These are phyloP conservation scores for Articulospora tetracladia DNA, from an alignment of 495 filamentous ascomycete species.

Conservation along the genomic window DNA sequence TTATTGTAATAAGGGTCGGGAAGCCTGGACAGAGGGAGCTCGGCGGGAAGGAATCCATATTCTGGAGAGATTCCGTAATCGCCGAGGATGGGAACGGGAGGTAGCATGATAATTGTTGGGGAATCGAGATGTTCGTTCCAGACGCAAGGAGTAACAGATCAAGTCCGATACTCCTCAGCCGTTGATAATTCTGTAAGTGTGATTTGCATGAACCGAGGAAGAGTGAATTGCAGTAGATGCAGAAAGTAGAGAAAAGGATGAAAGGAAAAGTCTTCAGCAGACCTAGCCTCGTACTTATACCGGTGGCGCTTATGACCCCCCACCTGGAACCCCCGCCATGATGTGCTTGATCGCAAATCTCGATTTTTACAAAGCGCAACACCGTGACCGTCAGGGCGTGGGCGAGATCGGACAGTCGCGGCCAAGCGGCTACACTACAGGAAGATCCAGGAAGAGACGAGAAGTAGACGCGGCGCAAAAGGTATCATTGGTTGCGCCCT, in stretches of 20 bases:
- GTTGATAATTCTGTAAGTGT: constrained; percentile 25
- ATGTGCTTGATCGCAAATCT: background rate
- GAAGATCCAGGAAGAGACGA: no score
- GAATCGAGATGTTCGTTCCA: constrained; percentile 34
- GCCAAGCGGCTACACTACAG: background rate
- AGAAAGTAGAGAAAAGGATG: background rate
- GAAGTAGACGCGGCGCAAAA: no score
- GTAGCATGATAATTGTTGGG: constrained; percentile 59
- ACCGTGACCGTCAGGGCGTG: no score
- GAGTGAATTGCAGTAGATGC: background rate
- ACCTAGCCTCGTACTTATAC: background rate
- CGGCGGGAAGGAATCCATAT: constrained; percentile 83
- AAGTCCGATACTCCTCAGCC: constrained; percentile 60
- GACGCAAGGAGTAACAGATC: constrained; percentile 62
- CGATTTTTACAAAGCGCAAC: background rate
- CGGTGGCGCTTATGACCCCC: constrained; percentile 9
- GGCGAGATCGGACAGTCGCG: constrained; percentile 11
- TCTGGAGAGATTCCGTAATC: constrained; percentile 87
- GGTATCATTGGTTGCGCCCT: background rate
- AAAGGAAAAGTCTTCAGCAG: constrained; percentile 1
- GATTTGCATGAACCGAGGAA: constrained; percentile 13
- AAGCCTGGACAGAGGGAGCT: constrained; percentile 73
- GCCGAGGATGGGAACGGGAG: constrained; percentile 69
- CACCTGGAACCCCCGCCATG: constrained; percentile 1
- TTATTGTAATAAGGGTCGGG: constrained; percentile 87